phyloP scores from a whole-genome alignment of 2,329 filamentous ascomycete genomes.

The Cadophora malorum region DNA sequence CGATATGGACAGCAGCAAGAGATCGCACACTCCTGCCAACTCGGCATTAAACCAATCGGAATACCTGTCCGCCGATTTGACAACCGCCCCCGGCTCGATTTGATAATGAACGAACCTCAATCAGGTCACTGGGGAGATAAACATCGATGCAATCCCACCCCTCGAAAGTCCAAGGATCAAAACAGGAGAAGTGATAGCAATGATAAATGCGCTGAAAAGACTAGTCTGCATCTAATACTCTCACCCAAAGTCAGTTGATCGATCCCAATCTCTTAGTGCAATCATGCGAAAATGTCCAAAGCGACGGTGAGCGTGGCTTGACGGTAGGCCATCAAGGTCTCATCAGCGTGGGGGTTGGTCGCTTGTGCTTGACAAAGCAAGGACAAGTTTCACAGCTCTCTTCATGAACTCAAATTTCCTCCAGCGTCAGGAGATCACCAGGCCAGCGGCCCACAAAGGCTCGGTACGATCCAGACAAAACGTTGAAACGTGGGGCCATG shows the following conservation, averaged over 20 bases:
- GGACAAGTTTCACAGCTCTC: constrained; percentile 11
- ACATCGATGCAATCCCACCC: not conserved
- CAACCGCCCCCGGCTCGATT: not conserved
- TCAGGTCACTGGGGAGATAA: not conserved
- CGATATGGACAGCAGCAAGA: not conserved
- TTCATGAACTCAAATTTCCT: constrained; percentile 1
- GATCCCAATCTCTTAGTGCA: not conserved
- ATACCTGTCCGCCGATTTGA: not conserved
- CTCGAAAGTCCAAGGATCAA: not conserved
- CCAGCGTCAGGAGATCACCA: constrained; percentile 7
- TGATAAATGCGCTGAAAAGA: not conserved
- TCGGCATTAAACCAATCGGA: not conserved
- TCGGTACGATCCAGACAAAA: constrained; percentile 10
- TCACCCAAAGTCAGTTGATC: not conserved
- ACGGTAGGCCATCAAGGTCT: not conserved
- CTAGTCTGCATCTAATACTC: not conserved
- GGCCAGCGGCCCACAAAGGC: constrained; percentile 4
- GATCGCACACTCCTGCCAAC: not conserved
- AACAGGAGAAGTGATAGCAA: not conserved
- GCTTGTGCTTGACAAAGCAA: not conserved
- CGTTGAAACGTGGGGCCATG: not conserved
- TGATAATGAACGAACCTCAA: not conserved
- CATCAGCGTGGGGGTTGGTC: not conserved
- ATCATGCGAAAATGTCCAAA: not conserved
- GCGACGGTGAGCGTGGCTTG: not conserved